phyloP scores from a whole-genome alignment of 148 eudicot species.

The Gaultheria prostrata region DNA sequence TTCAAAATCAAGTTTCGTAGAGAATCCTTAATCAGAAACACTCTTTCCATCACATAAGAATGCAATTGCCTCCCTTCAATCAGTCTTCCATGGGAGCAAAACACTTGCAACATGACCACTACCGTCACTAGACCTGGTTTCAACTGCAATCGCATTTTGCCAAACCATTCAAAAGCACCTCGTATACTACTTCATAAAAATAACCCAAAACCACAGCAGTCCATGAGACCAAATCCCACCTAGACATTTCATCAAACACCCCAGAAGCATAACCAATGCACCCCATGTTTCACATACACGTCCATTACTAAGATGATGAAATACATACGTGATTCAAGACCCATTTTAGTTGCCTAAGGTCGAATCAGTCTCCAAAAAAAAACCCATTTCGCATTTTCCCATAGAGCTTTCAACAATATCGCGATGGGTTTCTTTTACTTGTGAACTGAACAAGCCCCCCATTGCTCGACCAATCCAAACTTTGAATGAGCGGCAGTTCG shows the following conservation, averaged over 20 bases:
- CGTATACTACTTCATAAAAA: conserved; percentile 29
- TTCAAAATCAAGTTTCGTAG: conserved; percentile 48
- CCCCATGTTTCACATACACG: conserved; percentile 36
- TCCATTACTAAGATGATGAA: conserved; percentile 31
- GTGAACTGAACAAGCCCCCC: no score
- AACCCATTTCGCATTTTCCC: conserved; percentile 17
- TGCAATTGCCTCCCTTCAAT: conserved; percentile 43
- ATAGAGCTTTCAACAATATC: no score
- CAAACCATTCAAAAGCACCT: conserved; percentile 31
- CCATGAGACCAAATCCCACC: conserved; percentile 62
- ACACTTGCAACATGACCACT: conserved; percentile 47
- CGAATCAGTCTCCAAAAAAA: conserved; percentile 19
- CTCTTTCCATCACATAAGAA: conserved; percentile 37
- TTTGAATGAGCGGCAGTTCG: no score
- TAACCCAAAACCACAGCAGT: conserved; percentile 49
- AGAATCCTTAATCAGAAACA: conserved; percentile 31
- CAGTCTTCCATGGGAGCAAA: conserved; percentile 28
- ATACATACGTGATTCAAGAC: conserved; percentile 25
- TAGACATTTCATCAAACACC: conserved; percentile 62
- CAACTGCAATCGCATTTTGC: conserved; percentile 28
- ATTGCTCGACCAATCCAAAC: no score
- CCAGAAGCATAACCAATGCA: conserved; percentile 26
- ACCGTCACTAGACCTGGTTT: conserved; percentile 52
- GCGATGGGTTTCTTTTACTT: no score
- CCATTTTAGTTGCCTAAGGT: conserved; percentile 25